A percentile compares a stretch with the other conserved stretches of the same genome.
These are phyloP conservation scores for Curvularia eragrostidis DNA, from an alignment of 2,329 filamentous ascomycete genomes.

Conservation along the genomic window DNA sequence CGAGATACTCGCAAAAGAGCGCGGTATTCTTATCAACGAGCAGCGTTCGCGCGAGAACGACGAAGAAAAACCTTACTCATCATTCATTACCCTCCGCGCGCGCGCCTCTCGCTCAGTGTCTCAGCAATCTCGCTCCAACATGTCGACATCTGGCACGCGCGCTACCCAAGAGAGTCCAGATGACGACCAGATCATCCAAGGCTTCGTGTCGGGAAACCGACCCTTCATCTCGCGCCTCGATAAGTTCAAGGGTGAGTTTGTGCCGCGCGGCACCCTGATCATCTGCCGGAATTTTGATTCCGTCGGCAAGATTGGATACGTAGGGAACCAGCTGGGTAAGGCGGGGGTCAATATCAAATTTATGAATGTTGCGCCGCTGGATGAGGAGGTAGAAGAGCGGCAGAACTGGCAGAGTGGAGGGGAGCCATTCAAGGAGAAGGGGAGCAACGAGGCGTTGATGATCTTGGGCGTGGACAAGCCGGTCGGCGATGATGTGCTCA, in stretches of 20 bases:
- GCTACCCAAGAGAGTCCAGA: slow-evolving; percentile 16
- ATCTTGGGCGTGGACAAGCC: slow-evolving; percentile 75
- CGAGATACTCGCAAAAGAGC: slow-evolving; percentile 74
- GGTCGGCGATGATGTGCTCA: slow-evolving; percentile 64
- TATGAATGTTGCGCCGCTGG: slow-evolving; percentile 74
- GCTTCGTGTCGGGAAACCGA: slow-evolving; percentile 69
- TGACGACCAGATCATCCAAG: slow-evolving; percentile 65
- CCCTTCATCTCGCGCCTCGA: slow-evolving; percentile 76
- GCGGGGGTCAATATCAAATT: slow-evolving; percentile 79
- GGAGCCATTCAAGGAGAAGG: not conserved
- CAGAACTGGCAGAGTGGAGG: slow-evolving; percentile 22
- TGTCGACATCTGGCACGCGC: slow-evolving; percentile 36
- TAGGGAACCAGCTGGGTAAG: slow-evolving; percentile 72
- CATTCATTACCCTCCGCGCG: slow-evolving; percentile 73
- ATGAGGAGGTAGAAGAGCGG: slow-evolving; percentile 46
- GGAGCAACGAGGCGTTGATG: slow-evolving; percentile 75
- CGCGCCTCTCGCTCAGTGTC: slow-evolving; percentile 50
- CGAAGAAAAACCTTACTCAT: slow-evolving; percentile 70
- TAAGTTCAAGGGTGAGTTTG: slow-evolving; percentile 75
- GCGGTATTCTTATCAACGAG: slow-evolving; percentile 79
- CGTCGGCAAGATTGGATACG: slow-evolving; percentile 81
- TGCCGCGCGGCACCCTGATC: slow-evolving; percentile 75
- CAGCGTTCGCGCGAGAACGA: slow-evolving; percentile 67
- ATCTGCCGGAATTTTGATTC: slow-evolving; percentile 82
- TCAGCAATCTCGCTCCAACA: slow-evolving; percentile 34